Evolutionary conservation across 192 early-diverging fungal genomes (phyloP).

Genomic region (Coemansia sp.): DNA sequence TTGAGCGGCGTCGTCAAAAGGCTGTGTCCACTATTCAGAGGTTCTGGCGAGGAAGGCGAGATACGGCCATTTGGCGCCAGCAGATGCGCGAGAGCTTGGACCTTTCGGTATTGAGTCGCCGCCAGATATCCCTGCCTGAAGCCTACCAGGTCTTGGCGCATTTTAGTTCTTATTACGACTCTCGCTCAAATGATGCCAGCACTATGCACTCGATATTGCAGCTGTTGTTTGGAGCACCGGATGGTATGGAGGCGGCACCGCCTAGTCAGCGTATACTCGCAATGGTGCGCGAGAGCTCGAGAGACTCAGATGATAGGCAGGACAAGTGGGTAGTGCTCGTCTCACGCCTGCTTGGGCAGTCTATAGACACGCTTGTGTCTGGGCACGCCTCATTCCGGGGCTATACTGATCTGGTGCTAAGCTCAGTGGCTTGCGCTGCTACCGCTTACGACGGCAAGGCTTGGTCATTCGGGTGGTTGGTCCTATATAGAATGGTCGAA

Average conservation of each 20-base stretch:
- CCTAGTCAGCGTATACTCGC: not conserved
- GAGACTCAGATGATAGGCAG: not conserved
- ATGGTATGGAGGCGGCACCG: not conserved
- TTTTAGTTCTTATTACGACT: slow-evolving; percentile 42
- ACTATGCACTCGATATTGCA: slow-evolving; percentile 26
- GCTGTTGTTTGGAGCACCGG: slow-evolving; percentile 17
- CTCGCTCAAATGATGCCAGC: slow-evolving; percentile 11
- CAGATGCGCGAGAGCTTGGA: slow-evolving; percentile 30
- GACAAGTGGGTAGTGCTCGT: slow-evolving; percentile 26
- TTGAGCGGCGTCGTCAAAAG: slow-evolving; percentile 61
- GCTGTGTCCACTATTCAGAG: slow-evolving; percentile 71
- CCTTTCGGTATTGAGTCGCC: slow-evolving; percentile 2
- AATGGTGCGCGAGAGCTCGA: not conserved
- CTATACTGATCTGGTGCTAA: slow-evolving; percentile 8
- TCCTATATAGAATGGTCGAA: slow-evolving; percentile 21
- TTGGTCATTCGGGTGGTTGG: not conserved
- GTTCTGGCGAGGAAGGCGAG: slow-evolving; percentile 24
- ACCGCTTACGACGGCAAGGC: not conserved
- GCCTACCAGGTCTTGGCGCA: slow-evolving; percentile 8
- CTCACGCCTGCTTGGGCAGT: slow-evolving; percentile 18
- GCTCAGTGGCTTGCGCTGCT: slow-evolving; percentile 8
- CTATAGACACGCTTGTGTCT: slow-evolving; percentile 9
- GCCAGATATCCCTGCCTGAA: not conserved
- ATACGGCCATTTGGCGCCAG: slow-evolving; percentile 22
- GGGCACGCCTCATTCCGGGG: not conserved